Evolutionary conservation across 257 asterid genomes (phyloP).

Genomic region (Echium plantagineum): DNA sequence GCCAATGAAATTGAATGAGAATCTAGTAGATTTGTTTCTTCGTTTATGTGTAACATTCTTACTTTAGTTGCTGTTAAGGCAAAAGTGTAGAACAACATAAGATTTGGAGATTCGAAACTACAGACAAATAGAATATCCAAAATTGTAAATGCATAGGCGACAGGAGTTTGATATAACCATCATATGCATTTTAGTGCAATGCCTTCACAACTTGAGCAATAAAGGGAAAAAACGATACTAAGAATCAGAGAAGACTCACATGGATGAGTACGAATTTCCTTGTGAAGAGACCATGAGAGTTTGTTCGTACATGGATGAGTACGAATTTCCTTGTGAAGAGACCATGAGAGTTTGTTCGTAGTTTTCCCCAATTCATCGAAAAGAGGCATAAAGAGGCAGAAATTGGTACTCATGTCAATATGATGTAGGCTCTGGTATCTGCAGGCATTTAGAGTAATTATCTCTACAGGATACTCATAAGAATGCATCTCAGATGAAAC

Average conservation of each 20-base stretch:
- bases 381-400: conserved; percentile 91
- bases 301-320: conserved; percentile 50
- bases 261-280: conserved; percentile 43
- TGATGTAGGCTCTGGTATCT: conserved; percentile 83
- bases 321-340: conserved; percentile 45
- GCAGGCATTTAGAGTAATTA: conserved; percentile 17
- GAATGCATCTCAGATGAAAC: neutral
- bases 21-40: no score
- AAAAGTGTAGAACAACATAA: no score
- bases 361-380: conserved; percentile 68
- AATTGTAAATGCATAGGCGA: no score
- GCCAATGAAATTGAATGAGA: no score
- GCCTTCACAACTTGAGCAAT: neutral
- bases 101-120: no score
- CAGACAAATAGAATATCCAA: no score
- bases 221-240: neutral
- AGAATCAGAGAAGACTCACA: conserved; percentile 33
- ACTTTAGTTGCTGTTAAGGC: no score
- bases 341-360: conserved; percentile 44
- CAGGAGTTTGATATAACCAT: no score
- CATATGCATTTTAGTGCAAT: neutral
- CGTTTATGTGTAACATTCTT: no score
- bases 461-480: neutral
- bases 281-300: conserved; percentile 55
- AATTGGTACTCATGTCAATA: conserved; percentile 50